Conservation (phyloP, 2,329 filamentous ascomycete genomes). For the Scytalidium sp. region DNA sequence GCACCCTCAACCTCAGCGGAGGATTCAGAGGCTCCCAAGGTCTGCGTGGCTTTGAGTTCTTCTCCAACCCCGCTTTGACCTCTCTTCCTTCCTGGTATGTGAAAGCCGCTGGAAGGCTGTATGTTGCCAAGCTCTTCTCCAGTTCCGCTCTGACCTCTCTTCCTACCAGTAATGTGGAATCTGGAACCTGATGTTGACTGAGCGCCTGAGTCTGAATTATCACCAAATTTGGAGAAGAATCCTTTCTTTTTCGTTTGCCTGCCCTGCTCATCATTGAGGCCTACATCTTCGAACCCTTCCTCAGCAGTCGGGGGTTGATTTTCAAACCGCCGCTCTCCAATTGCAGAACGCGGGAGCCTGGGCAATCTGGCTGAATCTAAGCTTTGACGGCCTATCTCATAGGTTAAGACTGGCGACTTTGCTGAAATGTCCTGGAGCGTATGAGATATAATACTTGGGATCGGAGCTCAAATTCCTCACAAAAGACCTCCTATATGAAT, state of each 20-base stretch:
- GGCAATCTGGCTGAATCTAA: slow-evolving; percentile 71
- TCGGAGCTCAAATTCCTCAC: slow-evolving; percentile 50
- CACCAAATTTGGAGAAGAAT: slow-evolving; percentile 79
- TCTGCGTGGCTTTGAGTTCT: slow-evolving; percentile 60
- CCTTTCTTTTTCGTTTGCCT: slow-evolving; percentile 63
- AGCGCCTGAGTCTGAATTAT: slow-evolving; percentile 34
- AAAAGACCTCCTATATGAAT: slow-evolving; percentile 93
- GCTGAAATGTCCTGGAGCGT: slow-evolving; percentile 80
- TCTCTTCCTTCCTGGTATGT: slow-evolving; percentile 12
- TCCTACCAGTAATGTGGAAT: slow-evolving; percentile 70
- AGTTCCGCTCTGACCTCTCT: slow-evolving; percentile 67
- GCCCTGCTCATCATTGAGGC: slow-evolving; percentile 71
- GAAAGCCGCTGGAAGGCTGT: slow-evolving; percentile 17
- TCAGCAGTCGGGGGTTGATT: slow-evolving; percentile 65
- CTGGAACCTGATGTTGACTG: slow-evolving; percentile 44
- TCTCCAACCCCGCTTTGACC: slow-evolving; percentile 36
- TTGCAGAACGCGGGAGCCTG: slow-evolving; percentile 58
- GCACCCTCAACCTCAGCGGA: slow-evolving; percentile 1
- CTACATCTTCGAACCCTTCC: slow-evolving; percentile 87
- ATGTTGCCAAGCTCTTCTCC: slow-evolving; percentile 71
- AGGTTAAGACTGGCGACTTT: slow-evolving; percentile 68
- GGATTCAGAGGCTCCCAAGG: background rate
- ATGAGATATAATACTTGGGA: slow-evolving; percentile 4
- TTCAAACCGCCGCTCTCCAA: slow-evolving; percentile 56
- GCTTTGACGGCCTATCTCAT: slow-evolving; percentile 67